These are phyloP conservation scores for Monosporascus sp. DNA, from an alignment of 2,329 filamentous ascomycete genomes.

Conservation along the genomic window DNA sequence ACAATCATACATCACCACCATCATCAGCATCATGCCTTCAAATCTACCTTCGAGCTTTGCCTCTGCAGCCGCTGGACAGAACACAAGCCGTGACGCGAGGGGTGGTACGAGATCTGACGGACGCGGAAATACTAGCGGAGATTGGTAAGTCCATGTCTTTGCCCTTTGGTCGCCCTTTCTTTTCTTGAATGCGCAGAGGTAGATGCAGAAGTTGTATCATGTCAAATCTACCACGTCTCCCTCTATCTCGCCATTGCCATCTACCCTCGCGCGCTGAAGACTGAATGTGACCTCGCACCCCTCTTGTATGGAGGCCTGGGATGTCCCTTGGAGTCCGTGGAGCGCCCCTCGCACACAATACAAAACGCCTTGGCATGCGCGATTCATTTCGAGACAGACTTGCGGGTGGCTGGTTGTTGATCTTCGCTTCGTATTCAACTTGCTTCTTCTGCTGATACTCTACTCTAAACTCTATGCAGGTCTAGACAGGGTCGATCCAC, in stretches of 20 bases:
- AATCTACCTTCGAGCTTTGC: conserved; percentile 79
- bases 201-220: no score
- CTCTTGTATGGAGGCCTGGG: not conserved
- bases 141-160: conserved; percentile 56
- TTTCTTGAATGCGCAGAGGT: not conserved
- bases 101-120: conserved; percentile 52
- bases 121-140: conserved; percentile 54
- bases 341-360: no score
- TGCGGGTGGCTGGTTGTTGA: no score
- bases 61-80: conserved; percentile 74
- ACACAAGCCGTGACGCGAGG: conserved; percentile 54
- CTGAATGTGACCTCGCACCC: not conserved
- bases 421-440: not conserved
- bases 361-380: not conserved
- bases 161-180: not conserved
- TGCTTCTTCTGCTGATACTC: not conserved
- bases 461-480: conserved; percentile 33
- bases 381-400: not conserved
- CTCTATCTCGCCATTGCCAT: not conserved
- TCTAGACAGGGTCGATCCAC: conserved; percentile 50
- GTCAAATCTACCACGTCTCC: no score
- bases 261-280: not conserved
- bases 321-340: not conserved
- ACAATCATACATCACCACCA: no score
- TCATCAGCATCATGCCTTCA: conserved; percentile 50